Evolutionary conservation across 352 stramenopile genomes (phyloP), one percentile per base, ranked within the genome.

Genomic region (Achlya hypogyna): DNA sequence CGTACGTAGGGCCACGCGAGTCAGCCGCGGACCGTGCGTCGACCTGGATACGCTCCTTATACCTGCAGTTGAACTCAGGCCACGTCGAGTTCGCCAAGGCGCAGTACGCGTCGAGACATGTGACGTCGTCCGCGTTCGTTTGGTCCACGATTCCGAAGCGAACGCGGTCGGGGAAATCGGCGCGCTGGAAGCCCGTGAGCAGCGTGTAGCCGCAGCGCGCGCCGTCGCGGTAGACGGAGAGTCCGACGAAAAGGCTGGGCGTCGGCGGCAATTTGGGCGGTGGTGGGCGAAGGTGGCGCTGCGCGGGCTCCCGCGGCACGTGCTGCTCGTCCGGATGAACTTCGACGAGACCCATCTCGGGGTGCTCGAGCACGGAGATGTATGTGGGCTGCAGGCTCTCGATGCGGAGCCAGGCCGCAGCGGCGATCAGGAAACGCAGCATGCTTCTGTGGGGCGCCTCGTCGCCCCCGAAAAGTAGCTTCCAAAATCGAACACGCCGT

Each of bases 281-380:
- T 3, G 54, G 54, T 43, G 84, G 84, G 4, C 82, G 78, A 45
- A 90, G 62, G 10, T 56, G 14, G 5, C 28, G 42, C 16, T 18
- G 22, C 40, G 54, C 31, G n/a, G 54, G 12, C 14, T 63, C 54
- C 20, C 49, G 22, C 20, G 54, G 54, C n/a, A 51, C 51, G 54
- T 63, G 42, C 25, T 63, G 54, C 31, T 31, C 9, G n/a, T 34
- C 20, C 54, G 54, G 34, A 6, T 6, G 6, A 14, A 42, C 6
- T 14, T 42, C 34, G 34, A 42, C 14, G 34, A 42, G 34, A 6
- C 34, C 34, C 6, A 42, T 6, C 14, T 42, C 34, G 6, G 34
- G 34, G 34, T 42, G 34, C 14, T 42, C 6, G 34, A 42, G 34
- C 14, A 42, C 34, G 6, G 34, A 42, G 34, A 42, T 6, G 34